Evolutionary conservation across 352 stramenopile genomes (phyloP).

Genomic region (Pythium biforme): DNA sequence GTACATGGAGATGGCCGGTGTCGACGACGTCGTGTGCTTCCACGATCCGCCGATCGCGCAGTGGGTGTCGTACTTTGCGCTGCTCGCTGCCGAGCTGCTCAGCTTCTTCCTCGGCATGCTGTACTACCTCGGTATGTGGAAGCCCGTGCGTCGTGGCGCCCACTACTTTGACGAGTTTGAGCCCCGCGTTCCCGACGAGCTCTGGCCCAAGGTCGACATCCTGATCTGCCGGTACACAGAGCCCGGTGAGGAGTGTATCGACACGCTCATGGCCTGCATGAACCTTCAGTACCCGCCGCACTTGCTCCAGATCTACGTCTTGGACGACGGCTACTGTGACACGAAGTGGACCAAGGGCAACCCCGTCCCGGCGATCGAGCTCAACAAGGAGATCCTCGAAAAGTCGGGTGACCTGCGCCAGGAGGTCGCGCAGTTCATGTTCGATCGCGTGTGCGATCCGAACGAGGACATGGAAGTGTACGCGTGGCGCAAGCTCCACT

Average conservation of each 20-base stretch:
- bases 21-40: conserved; percentile 79
- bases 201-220: conserved; percentile 82
- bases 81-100: conserved; percentile 65
- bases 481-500: conserved; percentile 84
- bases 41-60: conserved; percentile 69
- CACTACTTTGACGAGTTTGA: conserved; percentile 90
- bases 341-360: conserved; percentile 83
- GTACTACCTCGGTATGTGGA: conserved; percentile 91
- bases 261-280: conserved; percentile 86
- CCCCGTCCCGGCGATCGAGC: conserved; percentile 57
- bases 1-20: conserved; percentile 71
- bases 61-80: conserved; percentile 80
- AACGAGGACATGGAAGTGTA: conserved; percentile 89
- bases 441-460: conserved; percentile 81
- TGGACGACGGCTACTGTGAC: conserved; percentile 84
- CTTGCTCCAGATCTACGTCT: conserved; percentile 81
- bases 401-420: conserved; percentile 77
- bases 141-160: conserved; percentile 78
- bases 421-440: conserved; percentile 88
- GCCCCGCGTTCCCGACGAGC: conserved; percentile 71
- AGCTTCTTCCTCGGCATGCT: conserved; percentile 67
- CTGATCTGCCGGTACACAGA: conserved; percentile 83
- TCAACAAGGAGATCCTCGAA: conserved; percentile 80
- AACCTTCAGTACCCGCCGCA: conserved; percentile 87
- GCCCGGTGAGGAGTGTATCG: conserved; percentile 81